Conservation (phyloP, 805 yeast species). For the Barnettozyma pratensis region DNA sequence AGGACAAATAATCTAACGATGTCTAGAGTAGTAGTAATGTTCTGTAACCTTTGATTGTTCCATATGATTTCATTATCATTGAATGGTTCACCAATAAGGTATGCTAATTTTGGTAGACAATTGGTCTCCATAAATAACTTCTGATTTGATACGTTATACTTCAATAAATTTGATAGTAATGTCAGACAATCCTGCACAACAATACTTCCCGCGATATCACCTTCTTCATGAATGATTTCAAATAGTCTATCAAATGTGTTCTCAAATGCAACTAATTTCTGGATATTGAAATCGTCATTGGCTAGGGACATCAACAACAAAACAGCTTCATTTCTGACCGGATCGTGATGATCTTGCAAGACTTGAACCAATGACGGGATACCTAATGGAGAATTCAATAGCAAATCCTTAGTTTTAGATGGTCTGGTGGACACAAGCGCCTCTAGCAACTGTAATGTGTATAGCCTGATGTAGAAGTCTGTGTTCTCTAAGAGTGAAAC, state of each 20-base stretch:
- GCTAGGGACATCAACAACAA: conserved; percentile 79
- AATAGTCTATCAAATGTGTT: conserved; percentile 83
- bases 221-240: conserved; percentile 77
- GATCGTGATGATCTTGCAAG: conserved; percentile 67
- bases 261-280: conserved; percentile 91
- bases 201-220: conserved; percentile 82
- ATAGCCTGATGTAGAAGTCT: conserved; percentile 76
- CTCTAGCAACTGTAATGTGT: conserved; percentile 79
- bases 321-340: conserved; percentile 83
- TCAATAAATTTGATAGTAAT: conserved; percentile 63
- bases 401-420: conserved; percentile 62
- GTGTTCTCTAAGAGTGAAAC: conserved; percentile 45
- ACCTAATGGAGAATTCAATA: conserved; percentile 72
- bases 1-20: conserved; percentile 68
- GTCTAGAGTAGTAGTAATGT: conserved; percentile 62
- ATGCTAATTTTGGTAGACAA: conserved; percentile 61
- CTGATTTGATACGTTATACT: conserved; percentile 86
- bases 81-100: conserved; percentile 58
- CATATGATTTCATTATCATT: conserved; percentile 48
- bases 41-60: conserved; percentile 71
- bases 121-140: conserved; percentile 82
- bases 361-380: conserved; percentile 65
- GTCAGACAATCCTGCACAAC: conserved; percentile 90
- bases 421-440: conserved; percentile 79
- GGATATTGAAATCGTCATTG: conserved; percentile 77